A percentile compares a stretch with the other conserved stretches of the same genome.
phyloP scores from a whole-genome alignment of 2,329 filamentous ascomycete genomes.

The Lachnellula subtilissima region DNA sequence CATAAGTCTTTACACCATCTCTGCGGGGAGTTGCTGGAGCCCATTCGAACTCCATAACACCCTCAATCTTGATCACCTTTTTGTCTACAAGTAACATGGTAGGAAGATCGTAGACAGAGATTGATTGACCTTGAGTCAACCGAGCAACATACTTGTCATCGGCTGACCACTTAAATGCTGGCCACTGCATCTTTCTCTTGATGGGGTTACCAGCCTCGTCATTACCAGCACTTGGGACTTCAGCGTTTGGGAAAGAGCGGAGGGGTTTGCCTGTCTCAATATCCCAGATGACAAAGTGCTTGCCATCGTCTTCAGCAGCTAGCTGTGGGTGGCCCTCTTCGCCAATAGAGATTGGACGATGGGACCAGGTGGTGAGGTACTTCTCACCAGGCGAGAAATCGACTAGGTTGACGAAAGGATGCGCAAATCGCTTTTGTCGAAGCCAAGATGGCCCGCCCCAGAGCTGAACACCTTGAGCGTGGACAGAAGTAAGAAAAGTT shows the following conservation, averaged over 20 bases:
- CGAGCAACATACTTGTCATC: conserved; percentile 97
- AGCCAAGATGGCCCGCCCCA: conserved; percentile 92
- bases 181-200: conserved; percentile 96
- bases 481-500: conserved; percentile 90
- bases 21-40: conserved; percentile 76
- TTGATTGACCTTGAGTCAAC: conserved; percentile 79
- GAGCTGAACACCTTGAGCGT: conserved; percentile 92
- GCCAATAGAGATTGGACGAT: conserved; percentile 85
- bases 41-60: conserved; percentile 98
- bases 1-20: conserved; percentile 83
- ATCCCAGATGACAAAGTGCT: conserved; percentile 99
- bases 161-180: conserved; percentile 98
- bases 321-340: conserved; percentile 82
- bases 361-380: conserved; percentile 95
- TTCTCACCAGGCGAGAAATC: conserved; percentile 93
- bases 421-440: conserved; percentile 86
- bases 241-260: conserved; percentile 88
- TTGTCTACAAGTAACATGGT: conserved; percentile 88
- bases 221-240: conserved; percentile 59
- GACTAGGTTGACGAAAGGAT: conserved; percentile 91
- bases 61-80: conserved; percentile 91
- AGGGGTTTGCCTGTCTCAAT: conserved; percentile 84
- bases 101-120: conserved; percentile 86
- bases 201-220: conserved; percentile 59
- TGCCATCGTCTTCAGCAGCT: conserved; percentile 89